Percentiles rank a stretch among this genome's conserved stretches.
These are phyloP conservation scores for Diphasiastrum complanatum DNA, from an alignment of 83 land plant genomes.

Conservation along the genomic window DNA sequence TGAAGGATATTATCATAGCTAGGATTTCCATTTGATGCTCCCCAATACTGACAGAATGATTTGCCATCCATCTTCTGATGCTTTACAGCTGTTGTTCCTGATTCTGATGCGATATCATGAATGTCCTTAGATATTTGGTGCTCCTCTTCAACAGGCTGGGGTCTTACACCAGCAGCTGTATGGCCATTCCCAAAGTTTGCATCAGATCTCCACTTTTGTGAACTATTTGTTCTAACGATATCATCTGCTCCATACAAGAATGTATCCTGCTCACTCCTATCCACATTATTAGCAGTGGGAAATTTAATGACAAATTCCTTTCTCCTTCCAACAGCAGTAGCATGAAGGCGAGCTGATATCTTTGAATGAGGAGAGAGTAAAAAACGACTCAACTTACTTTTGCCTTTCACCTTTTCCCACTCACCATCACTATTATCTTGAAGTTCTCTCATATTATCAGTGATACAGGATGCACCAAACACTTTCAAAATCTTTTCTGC, in stretches of 20 bases:
- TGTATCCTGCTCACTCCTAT: slow-evolving; percentile 9
- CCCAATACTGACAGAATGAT: too few species aligned
- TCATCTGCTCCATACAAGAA: too few species aligned
- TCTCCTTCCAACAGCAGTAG: slow-evolving; percentile 14
- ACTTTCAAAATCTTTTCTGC: slow-evolving; percentile 22
- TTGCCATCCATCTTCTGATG: too few species aligned
- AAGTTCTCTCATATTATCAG: slow-evolving; percentile 4
- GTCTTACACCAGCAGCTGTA: slow-evolving; percentile 13
- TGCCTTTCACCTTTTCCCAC: slow-evolving; percentile 28
- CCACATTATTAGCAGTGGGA: slow-evolving; percentile 1
- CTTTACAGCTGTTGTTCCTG: too few species aligned
- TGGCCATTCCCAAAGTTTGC: slow-evolving; percentile 20
- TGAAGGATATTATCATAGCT: too few species aligned
- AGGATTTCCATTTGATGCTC: too few species aligned
- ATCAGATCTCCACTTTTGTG: slow-evolving; percentile 25
- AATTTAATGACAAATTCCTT: neutral
- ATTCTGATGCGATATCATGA: slow-evolving; percentile 1
- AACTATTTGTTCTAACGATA: slow-evolving; percentile 15
- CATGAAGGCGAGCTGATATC: slow-evolving; percentile 13
- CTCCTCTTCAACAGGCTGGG: slow-evolving; percentile 7
- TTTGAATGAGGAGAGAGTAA: slow-evolving; percentile 10
- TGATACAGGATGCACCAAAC: slow-evolving; percentile 14
- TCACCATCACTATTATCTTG: slow-evolving; percentile 18
- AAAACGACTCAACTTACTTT: slow-evolving; percentile 20
- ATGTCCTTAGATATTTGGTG: slow-evolving; percentile 17